Evolutionary conservation across 2,329 filamentous ascomycete genomes (phyloP), one percentile per base, ranked within the genome.

Genomic region (Colletotrichum sp.): DNA sequence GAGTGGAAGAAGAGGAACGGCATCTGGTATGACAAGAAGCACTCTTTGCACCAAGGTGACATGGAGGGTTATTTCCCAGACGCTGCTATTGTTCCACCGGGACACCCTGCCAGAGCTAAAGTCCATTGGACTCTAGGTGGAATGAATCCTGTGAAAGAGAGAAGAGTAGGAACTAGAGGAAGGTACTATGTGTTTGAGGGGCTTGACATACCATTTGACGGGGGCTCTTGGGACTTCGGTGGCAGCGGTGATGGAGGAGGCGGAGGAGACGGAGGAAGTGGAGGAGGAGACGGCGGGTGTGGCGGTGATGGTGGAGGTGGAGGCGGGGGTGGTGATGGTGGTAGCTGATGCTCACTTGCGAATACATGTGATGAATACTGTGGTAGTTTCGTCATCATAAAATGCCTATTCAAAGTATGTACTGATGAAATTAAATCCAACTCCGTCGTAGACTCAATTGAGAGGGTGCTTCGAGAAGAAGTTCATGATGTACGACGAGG

Each of bases 401-500:
- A 7, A 52, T 21, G n/a, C 21, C n/a, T 13, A 52, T 21, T 13
- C 24, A n/a, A 12, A 26, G 21, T 24, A 49, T 24, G 34, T 32
- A 13, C 55, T 36, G 6, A 5, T n/a, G 4, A 26, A 26, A 52
- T 13, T 5, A 7, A 7, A 21, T 13, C 12, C 10, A n/a, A 12
- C 44, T n/a, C 6, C 44, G 6, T 21, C 1, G 6, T 21, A 52
- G 44, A 13, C 44, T 52, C 3, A 52, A 52, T 7, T 30, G 1
- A 70, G 26, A 24, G 36, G 24, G 26, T 79, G 62, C 24, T 69
- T 55, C 6, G 63, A 32, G 26, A 79, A 78, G 68, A 79, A 79
- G 3, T 78, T 63, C 34, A 78, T 39, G 15, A 79, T 79, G 34
- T 77, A 39, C 18, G 68, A 55, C n/a, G 78, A 78, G 1, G 78